phyloP scores from a whole-genome alignment of 1,284 basidiomycete species.

The Mycocalia duriaeana region DNA sequence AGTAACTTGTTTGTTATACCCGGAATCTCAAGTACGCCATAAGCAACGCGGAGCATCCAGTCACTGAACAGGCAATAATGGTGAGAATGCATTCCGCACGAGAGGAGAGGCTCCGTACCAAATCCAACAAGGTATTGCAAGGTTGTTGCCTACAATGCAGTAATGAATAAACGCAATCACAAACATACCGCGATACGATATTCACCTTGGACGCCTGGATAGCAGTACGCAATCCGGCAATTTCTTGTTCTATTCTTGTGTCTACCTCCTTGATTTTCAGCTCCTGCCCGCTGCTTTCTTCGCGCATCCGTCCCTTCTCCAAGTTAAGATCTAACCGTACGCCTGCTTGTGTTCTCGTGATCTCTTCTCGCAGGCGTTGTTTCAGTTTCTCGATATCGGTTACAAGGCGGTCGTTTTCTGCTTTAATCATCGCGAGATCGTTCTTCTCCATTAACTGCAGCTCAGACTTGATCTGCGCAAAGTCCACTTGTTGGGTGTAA shows the following conservation, averaged over 20 bases:
- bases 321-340: conserved; percentile 94
- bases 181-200: too few relatives aligned
- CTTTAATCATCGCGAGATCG: conserved; percentile 92
- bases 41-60: conserved; percentile 78
- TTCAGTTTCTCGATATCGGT: conserved; percentile 95
- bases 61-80: conserved; percentile 43
- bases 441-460: conserved; percentile 97
- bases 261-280: conserved; percentile 98
- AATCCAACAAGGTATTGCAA: conserved; percentile 81
- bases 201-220: conserved; percentile 87
- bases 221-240: conserved; percentile 82
- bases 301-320: conserved; percentile 94
- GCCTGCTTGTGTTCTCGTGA: conserved; percentile 89
- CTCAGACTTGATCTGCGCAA: conserved; percentile 94
- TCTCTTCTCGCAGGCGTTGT: conserved; percentile 88
- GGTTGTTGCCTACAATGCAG: conserved; percentile 61
- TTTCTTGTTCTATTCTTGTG: conserved; percentile 95
- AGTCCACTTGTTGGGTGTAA: conserved; percentile 96
- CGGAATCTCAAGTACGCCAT: conserved; percentile 81
- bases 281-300: conserved; percentile 90
- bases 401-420: conserved; percentile 89
- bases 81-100: neutral
- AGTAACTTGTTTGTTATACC: too few relatives aligned
- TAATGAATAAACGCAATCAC: conserved; percentile 14
- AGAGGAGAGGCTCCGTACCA: conserved; percentile 41